Conservation (phyloP, 371 early-diverging fungal species). For the Syncephalastrum sp. region DNA sequence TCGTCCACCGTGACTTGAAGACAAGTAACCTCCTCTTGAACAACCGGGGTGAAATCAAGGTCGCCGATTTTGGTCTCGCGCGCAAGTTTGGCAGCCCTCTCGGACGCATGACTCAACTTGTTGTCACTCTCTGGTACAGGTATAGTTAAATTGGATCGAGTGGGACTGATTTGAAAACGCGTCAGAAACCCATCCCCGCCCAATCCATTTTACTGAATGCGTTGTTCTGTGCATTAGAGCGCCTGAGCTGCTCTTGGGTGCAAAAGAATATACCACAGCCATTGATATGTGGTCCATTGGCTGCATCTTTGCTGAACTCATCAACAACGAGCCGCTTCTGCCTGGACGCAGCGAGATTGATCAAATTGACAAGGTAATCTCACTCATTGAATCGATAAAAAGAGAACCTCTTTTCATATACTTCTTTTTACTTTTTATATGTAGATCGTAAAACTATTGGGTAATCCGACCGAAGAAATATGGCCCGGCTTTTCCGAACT, state of each 20-base stretch:
- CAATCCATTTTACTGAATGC: background rate
- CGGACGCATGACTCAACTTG: slow-evolving; percentile 78
- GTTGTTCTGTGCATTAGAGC: slow-evolving; percentile 56
- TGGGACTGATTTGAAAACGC: too few species aligned
- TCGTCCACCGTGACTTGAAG: slow-evolving; percentile 97
- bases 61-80: slow-evolving; percentile 88
- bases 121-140: slow-evolving; percentile 94
- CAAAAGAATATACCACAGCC: slow-evolving; percentile 87
- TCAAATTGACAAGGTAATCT: slow-evolving; percentile 67
- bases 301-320: slow-evolving; percentile 91
- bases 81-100: slow-evolving; percentile 75
- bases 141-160: slow-evolving; percentile 9
- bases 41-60: slow-evolving; percentile 79
- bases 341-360: slow-evolving; percentile 81
- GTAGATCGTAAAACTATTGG: slow-evolving; percentile 73
- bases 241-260: slow-evolving; percentile 97
- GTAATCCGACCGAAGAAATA: slow-evolving; percentile 65
- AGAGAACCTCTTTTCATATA: background rate
- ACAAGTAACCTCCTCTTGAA: slow-evolving; percentile 93
- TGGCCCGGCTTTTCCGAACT: slow-evolving; percentile 76
- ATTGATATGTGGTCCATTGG: slow-evolving; percentile 99
- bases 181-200: too few species aligned
- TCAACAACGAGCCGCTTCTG: slow-evolving; percentile 72
- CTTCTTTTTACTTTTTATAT: background rate
- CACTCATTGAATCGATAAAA: background rate